Evolutionary conservation across 129 eudicot species (phyloP), one percentile per base, ranked within the genome.

Genomic region (Escallonia rubra): DNA sequence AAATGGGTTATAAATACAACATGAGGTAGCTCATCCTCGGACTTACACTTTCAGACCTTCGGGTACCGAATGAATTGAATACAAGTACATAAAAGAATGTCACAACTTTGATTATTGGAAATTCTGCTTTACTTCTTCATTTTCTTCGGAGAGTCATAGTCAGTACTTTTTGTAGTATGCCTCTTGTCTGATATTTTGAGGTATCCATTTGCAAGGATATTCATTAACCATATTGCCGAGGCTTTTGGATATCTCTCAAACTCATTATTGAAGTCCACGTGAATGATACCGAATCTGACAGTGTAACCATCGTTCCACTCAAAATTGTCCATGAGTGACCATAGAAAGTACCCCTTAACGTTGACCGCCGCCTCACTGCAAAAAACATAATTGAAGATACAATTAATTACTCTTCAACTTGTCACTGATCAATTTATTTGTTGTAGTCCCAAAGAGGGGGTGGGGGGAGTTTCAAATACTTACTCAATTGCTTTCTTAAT

Each of bases 281-380:
- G 23, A 14, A 10, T 10, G 7, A 57, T 57, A 10, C 61, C 61
- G 15, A 57, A 57, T 5, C 61, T n/a, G 5, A 57, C 61, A 34
- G 61, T 57, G 4, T 57, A n/a, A n/a, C 40, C 61, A 14, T 57
- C 61, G 8, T 23, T 38, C 61, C 61, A 57, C 15, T 57, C 61
- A 16, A 57, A 57, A 57, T 57, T 57, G 40, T 57, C 61, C 6
- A 57, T 12, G 38, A 57, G 7, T 14, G 61, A 57, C 61, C 61
- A 57, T 15, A 10, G 0, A 5, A 12, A 57, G 15, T 57, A 57
- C 4, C 61, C 61, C 7, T 57, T n/a, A 3, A 57, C 23, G 7
- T n/a, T 4, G 15, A n/a, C 14, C 61, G n/a, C n/a, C n/a, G n/a
- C 61, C 8, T 34, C 40, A 10, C 61, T 57, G 61, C 38, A 57